Evolutionary conservation across 2,329 filamentous ascomycete species (phyloP).

Genomic region (Macrophomina pseudophaseolina): DNA sequence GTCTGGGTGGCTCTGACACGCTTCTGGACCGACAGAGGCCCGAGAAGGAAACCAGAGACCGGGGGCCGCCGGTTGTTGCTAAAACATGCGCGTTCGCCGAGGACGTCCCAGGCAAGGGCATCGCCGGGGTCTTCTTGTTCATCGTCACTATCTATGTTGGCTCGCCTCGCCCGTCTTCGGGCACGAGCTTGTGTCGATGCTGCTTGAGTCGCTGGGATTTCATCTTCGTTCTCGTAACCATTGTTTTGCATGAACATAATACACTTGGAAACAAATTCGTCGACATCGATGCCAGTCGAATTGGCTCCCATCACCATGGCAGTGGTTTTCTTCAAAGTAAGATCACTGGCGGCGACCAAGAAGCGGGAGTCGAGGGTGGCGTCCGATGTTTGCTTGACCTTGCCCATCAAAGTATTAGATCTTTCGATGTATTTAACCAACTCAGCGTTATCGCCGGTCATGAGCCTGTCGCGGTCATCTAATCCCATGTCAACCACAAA

Average conservation of each 20-base stretch:
- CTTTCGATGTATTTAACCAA: constrained; percentile 69
- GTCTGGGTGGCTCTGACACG: constrained; percentile 71
- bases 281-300: constrained; percentile 79
- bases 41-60: constrained; percentile 82
- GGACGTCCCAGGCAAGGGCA: constrained; percentile 81
- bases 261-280: constrained; percentile 90
- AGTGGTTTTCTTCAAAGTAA: constrained; percentile 78
- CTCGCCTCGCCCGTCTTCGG: constrained; percentile 51
- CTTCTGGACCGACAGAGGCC: constrained; percentile 88
- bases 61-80: constrained; percentile 75
- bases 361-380: constrained; percentile 89
- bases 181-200: constrained; percentile 59
- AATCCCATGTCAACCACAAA: constrained; percentile 39
- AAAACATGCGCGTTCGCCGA: constrained; percentile 78
- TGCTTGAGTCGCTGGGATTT: constrained; percentile 52
- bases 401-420: constrained; percentile 68
- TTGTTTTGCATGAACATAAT: constrained; percentile 80
- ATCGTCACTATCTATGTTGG: constrained; percentile 60
- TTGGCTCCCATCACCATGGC: constrained; percentile 75
- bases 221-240: constrained; percentile 55
- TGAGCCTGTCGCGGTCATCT: constrained; percentile 74
- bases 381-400: constrained; percentile 86
- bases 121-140: constrained; percentile 73
- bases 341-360: constrained; percentile 78
- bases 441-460: constrained; percentile 68